Conservation (phyloP, 139 green algal species). For the Yamagishiella unicocca region DNA sequence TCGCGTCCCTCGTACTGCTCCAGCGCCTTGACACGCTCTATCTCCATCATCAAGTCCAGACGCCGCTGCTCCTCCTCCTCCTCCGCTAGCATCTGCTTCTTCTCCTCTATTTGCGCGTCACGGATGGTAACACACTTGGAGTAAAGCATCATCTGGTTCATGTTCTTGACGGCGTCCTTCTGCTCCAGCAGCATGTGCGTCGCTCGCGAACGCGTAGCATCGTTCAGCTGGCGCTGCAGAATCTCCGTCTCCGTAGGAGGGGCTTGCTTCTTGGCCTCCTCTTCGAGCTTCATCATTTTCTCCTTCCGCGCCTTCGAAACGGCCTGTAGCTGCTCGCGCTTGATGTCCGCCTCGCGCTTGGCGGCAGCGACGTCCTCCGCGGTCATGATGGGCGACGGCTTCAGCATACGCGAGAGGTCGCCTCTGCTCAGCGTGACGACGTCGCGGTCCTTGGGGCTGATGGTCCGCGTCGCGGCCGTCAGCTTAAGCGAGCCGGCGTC, state of each 20-base stretch:
- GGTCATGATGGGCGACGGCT: slow-evolving; percentile 68
- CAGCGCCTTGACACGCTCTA: slow-evolving; percentile 78
- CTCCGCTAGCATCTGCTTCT: slow-evolving; percentile 78
- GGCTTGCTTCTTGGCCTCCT: slow-evolving; percentile 73
- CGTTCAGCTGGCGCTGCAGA: slow-evolving; percentile 60
- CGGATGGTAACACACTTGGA: slow-evolving; percentile 89
- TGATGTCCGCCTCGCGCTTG: slow-evolving; percentile 57
- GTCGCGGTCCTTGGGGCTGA: slow-evolving; percentile 44
- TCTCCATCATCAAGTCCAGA: slow-evolving; percentile 90
- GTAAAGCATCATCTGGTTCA: slow-evolving; percentile 95
- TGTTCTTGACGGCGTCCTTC: slow-evolving; percentile 88
- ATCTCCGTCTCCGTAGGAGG: slow-evolving; percentile 77
- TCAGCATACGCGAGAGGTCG: slow-evolving; percentile 80
- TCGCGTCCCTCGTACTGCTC: slow-evolving; percentile 81
- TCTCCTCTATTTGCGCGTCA: slow-evolving; percentile 89
- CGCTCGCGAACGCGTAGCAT: slow-evolving; percentile 63
- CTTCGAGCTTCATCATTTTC: slow-evolving; percentile 80
- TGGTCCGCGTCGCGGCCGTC: slow-evolving; percentile 12
- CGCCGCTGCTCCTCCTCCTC: slow-evolving; percentile 70
- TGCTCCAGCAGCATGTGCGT: slow-evolving; percentile 78
- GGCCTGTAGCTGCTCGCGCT: slow-evolving; percentile 52
- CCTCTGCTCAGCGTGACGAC: slow-evolving; percentile 50
- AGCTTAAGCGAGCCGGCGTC: slow-evolving; percentile 29
- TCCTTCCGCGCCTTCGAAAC: slow-evolving; percentile 77
- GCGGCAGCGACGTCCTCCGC: slow-evolving; percentile 68